A percentile compares a stretch with the other conserved stretches of the same genome.
Evolutionary conservation across 169 alveolate species (phyloP).

Genomic region (Plasmodium coatneyi): DNA sequence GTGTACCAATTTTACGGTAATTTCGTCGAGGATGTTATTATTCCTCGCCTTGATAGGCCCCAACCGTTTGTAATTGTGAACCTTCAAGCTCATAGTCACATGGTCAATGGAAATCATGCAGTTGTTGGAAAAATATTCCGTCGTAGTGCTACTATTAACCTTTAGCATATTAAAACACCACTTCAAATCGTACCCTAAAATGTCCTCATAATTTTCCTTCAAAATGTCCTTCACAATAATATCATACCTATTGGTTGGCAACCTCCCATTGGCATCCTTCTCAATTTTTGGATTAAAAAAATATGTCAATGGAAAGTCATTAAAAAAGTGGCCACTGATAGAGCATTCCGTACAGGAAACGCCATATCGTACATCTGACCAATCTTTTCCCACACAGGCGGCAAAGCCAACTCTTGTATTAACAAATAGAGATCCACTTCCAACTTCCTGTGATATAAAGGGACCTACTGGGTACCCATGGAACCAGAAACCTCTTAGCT

Average conservation of each 20-base stretch:
- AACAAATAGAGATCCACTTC: conserved; percentile 88
- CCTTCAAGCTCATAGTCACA: conserved; percentile 69
- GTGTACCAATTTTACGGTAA: conserved; percentile 42
- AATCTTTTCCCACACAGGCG: conserved; percentile 77
- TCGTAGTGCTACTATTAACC: conserved; percentile 56
- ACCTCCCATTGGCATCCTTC: conserved; percentile 59
- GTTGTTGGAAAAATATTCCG: conserved; percentile 42
- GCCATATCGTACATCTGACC: conserved; percentile 81
- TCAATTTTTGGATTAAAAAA: conserved; percentile 83
- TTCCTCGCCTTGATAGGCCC: conserved; percentile 15
- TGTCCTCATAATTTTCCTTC: conserved; percentile 61
- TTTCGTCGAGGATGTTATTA: conserved; percentile 45
- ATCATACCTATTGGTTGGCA: conserved; percentile 71
- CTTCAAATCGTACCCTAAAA: conserved; percentile 47
- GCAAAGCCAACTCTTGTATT: conserved; percentile 86
- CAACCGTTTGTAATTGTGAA: conserved; percentile 46
- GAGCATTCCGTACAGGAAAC: conserved; percentile 91
- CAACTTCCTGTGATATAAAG: conserved; percentile 90
- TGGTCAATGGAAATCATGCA: conserved; percentile 71
- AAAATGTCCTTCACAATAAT: conserved; percentile 61
- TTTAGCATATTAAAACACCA: conserved; percentile 75
- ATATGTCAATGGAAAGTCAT: conserved; percentile 88
- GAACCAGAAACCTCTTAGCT: conserved; percentile 89
- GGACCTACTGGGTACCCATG: conserved; percentile 93
- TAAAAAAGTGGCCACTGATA: conserved; percentile 90